Base-by-base conservation (phyloP, 2,329 filamentous ascomycete genomes). In the Emydomyces testavorans region DNA sequence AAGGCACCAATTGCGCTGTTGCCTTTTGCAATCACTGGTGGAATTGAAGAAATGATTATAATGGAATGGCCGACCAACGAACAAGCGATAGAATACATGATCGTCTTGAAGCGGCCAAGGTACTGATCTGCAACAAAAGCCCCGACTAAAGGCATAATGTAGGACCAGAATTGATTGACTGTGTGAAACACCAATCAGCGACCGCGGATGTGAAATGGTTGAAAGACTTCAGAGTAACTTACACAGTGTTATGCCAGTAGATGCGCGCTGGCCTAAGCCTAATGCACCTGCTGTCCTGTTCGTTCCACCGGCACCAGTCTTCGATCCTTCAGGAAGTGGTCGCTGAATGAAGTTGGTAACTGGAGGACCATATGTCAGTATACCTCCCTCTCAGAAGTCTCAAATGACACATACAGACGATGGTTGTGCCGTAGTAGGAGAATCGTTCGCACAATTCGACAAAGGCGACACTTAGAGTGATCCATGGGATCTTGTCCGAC, bases 391-490 rank as follows among this genome's bases (percentile, higher is more conserved):
- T 34, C 26, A 46, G 31, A 36, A 24, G 11, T 21, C n/a, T 28
- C 31, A 24, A 10, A 50, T 16, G 21, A 6, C 18, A 70, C 71
- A 54, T 71, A 76, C 81, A 84, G 24, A 85, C 71, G 26, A 80
- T 73, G 36, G 77, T 75, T 3, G 79, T 80, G 47, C 83, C 83
- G 59, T 87, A 86, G 75, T 85, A 88, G 11, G 79, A 82, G 66
- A 85, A 85, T 41, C 83, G 79, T 67, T 88, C 83, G 67, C 80
- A 84, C 49, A 85, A 68, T 65, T 88, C 83, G 50, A 83, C 77
- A 52, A 85, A 79, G 40, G 80, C 82, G 50, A 88, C 77, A 21
- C 78, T 80, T 66, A 79, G 87, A 50, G 81, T 75, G 47, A 73
- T 68, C 73, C 75, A 79, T 41, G 79, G 78, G 52, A 87, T 76